Evolutionary conservation across 2,329 filamentous ascomycete species (phyloP).

Genomic region (Fusarium sp.): DNA sequence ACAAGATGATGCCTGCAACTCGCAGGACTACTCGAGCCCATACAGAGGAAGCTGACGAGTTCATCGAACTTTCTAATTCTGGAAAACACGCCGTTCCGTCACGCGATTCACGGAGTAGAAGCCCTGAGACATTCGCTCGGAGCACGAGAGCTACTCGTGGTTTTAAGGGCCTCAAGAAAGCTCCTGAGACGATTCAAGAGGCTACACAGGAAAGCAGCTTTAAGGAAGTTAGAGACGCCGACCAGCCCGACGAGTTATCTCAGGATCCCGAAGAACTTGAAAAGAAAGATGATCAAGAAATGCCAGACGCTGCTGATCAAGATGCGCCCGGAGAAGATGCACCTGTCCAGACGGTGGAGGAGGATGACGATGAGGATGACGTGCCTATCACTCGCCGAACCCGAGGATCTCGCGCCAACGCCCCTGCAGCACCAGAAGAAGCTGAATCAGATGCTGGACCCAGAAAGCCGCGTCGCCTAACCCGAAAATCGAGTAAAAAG

Average conservation of each 20-base stretch:
- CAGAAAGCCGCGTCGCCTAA: slow-evolving; percentile 59
- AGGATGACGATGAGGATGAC: slow-evolving; percentile 63
- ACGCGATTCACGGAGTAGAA: slow-evolving; percentile 65
- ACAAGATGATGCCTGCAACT: slow-evolving; percentile 50
- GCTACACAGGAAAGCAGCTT: slow-evolving; percentile 66
- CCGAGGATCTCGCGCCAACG: slow-evolving; percentile 52
- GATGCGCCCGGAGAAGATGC: slow-evolving; percentile 50
- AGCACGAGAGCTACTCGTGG: slow-evolving; percentile 61
- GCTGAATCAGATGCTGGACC: slow-evolving; percentile 50
- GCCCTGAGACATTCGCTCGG: slow-evolving; percentile 64
- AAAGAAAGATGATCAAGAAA: slow-evolving; percentile 50
- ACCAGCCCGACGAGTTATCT: slow-evolving; percentile 55
- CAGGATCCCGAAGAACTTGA: slow-evolving; percentile 48
- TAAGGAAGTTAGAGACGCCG: slow-evolving; percentile 51
- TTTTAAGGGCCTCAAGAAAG: slow-evolving; percentile 63
- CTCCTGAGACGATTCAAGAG: slow-evolving; percentile 63
- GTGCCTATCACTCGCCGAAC: slow-evolving; percentile 62
- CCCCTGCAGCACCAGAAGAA: slow-evolving; percentile 49
- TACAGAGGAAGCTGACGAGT: slow-evolving; percentile 66
- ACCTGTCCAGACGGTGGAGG: slow-evolving; percentile 49
- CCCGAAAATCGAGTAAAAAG: slow-evolving; percentile 60
- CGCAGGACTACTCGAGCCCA: slow-evolving; percentile 65
- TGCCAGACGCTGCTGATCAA: slow-evolving; percentile 45
- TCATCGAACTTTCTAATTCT: slow-evolving; percentile 70
- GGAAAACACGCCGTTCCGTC: slow-evolving; percentile 67